Percentiles rank a stretch among this genome's conserved stretches.
Evolutionary conservation across 148 eudicot species (phyloP).

Genomic region (Rhododendron molle): DNA sequence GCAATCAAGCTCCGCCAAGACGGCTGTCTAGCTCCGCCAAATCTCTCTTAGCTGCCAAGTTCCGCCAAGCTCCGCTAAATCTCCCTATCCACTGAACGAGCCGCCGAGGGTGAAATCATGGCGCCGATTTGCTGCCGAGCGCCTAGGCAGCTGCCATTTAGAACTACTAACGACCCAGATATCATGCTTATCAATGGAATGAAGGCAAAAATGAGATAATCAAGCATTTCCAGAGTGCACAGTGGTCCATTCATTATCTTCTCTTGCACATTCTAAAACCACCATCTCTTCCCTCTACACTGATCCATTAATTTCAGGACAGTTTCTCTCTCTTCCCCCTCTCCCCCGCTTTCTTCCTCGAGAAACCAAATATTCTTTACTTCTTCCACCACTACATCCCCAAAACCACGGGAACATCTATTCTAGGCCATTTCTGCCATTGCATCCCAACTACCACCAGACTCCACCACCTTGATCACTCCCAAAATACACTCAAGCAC

Average conservation of each 20-base stretch:
- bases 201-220: background rate
- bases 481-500: background rate
- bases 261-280: background rate
- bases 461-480: background rate
- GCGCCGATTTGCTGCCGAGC: no score
- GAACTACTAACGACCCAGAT: background rate
- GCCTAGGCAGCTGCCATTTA: no score
- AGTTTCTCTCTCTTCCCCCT: background rate
- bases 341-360: background rate
- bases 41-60: no score
- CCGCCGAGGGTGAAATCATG: no score
- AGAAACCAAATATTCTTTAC: background rate
- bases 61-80: no score
- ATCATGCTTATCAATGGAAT: background rate
- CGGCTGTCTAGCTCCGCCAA: no score
- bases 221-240: background rate
- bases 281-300: background rate
- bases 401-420: background rate
- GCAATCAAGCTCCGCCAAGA: no score
- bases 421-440: background rate
- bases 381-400: background rate
- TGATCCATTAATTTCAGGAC: no score
- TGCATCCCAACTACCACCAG: background rate
- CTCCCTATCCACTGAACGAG: no score
- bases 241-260: background rate